Base-by-base conservation (phyloP, 371 early-diverging fungal species). In the Mortierella sp. region DNA sequence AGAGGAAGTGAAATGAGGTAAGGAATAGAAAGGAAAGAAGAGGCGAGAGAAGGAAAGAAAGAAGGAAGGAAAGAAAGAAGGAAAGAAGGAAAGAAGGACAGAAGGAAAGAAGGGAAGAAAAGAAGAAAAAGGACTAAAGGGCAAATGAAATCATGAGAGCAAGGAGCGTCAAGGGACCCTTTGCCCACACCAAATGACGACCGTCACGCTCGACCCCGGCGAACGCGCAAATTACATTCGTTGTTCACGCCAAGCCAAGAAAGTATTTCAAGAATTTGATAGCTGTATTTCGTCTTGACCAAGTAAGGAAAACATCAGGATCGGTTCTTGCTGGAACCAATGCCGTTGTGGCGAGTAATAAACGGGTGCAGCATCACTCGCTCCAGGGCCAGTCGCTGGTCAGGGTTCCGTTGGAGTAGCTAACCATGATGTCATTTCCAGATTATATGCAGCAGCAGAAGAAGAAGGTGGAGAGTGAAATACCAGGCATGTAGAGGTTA, bases 351-450 rank as follows among this genome's bases (percentile, higher is more conserved):
- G 32, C 84, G 78, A 12, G 84, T 84, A 14, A 95, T 91, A 95
- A 95, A 99, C 21, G 98, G 96, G 83, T 99, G 99, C 38, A 88
- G 82, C 75, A 96, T 78, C 14, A 99, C 96, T 18, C 95, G 89
- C 0, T 91, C 88, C 38, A 98, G 87, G 35, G 92, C 89, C 48
- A 98, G 88, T 38, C 99, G 94, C 44, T 92, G 86, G n/a, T 89
- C 91, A 18, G 97, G 96, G 48, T 93, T 91, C 51, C 94, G 91
- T 87, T 93, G 93, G 29, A 99, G 90, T 38, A 99, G 89, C 93
- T 95, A 32, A 56, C 32, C 21, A 74, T n/a, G 72, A 68, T 68
- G 68, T 68, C 68, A 68, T 68, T 68, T 68, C 68, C 68, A 41
- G 38, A 24, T 68, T 41, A 51, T 48, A 21, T 51, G 21, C 5